Evolutionary conservation across 2,329 filamentous ascomycete species (phyloP).

Genomic region (Colletotrichum eleusines): DNA sequence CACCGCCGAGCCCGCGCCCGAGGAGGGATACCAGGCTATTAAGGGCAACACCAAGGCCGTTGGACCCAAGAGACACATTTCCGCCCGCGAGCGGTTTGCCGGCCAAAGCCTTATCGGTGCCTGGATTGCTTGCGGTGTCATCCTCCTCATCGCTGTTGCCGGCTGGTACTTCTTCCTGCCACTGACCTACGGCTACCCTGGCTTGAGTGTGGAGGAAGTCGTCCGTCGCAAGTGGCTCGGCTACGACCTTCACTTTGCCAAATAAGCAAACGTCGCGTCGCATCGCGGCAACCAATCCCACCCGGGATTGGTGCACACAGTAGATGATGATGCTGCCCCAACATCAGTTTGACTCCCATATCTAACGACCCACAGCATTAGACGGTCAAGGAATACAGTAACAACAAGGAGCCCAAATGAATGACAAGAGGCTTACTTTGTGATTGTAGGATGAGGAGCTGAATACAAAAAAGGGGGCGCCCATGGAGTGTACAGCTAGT

Average conservation of each 20-base stretch:
- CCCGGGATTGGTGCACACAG: neutral
- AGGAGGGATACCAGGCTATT: conserved; percentile 60
- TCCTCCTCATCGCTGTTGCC: conserved; percentile 76
- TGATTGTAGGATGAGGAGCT: conserved; percentile 34
- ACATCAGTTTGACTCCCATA: conserved; percentile 17
- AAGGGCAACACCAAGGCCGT: conserved; percentile 61
- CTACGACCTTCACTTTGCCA: conserved; percentile 98
- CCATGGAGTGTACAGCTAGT: conserved; percentile 31
- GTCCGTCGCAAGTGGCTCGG: conserved; percentile 92
- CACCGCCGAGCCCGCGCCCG: conserved; percentile 81
- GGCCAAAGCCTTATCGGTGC: conserved; percentile 80
- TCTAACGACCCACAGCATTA: neutral
- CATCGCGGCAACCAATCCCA: conserved; percentile 1
- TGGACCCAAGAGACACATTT: conserved; percentile 70
- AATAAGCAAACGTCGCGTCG: conserved; percentile 69
- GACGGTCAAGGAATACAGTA: conserved; percentile 25
- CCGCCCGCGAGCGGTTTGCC: conserved; percentile 84
- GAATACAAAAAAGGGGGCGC: conserved; percentile 26
- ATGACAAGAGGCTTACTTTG: neutral
- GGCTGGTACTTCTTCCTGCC: conserved; percentile 96
- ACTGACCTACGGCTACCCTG: conserved; percentile 94
- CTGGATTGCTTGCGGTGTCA: conserved; percentile 82
- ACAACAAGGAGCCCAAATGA: conserved; percentile 1
- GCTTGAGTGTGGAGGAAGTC: conserved; percentile 83
- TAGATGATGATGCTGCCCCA: conserved; percentile 23